phyloP scores from a whole-genome alignment of 768 basidiomycete species.

The Russula griseocarnosa region DNA sequence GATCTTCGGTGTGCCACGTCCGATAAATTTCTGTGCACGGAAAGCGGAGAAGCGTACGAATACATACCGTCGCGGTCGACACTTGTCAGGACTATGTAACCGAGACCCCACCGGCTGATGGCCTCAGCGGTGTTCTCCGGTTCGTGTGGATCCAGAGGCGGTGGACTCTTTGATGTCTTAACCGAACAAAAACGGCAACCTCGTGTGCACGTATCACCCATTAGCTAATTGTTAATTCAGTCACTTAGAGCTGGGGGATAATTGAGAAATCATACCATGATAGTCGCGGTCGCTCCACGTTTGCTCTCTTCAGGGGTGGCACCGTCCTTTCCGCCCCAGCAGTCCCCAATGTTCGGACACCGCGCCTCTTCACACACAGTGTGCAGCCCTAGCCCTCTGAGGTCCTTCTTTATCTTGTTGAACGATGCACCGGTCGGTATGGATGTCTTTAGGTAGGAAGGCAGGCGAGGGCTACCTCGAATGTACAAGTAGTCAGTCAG shows the following conservation, averaged over 20 bases:
- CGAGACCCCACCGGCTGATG: constrained; percentile 94
- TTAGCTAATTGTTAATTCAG: constrained; percentile 53
- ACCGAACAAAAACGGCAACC: constrained; percentile 98
- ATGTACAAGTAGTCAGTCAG: constrained; percentile 6
- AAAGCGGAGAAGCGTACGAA: constrained; percentile 5
- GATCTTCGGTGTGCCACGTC: constrained; percentile 51
- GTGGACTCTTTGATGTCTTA: constrained; percentile 84
- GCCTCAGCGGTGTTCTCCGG: constrained; percentile 99
- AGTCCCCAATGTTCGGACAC: constrained; percentile 99
- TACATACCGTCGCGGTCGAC: constrained; percentile 91
- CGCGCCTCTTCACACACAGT: constrained; percentile 99
- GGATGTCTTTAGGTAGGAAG: constrained; percentile 82
- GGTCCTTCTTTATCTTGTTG: constrained; percentile 90
- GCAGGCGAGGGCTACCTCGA: constrained; percentile 69
- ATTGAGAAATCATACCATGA: constrained; percentile 65
- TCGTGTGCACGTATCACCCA: constrained; percentile 98
- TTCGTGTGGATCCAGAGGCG: constrained; percentile 91
- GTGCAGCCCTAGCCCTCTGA: constrained; percentile 85
- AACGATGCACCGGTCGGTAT: constrained; percentile 89
- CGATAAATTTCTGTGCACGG: neutral
- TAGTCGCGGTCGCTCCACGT: constrained; percentile 90
- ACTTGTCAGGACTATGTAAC: constrained; percentile 95
- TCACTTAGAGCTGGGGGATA: neutral
- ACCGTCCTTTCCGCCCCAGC: constrained; percentile 86
- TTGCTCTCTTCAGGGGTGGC: constrained; percentile 66